Evolutionary conservation across 352 stramenopile species (phyloP), one percentile per base, ranked within the genome.

Genomic region (Phytopythium chamaehyphon): DNA sequence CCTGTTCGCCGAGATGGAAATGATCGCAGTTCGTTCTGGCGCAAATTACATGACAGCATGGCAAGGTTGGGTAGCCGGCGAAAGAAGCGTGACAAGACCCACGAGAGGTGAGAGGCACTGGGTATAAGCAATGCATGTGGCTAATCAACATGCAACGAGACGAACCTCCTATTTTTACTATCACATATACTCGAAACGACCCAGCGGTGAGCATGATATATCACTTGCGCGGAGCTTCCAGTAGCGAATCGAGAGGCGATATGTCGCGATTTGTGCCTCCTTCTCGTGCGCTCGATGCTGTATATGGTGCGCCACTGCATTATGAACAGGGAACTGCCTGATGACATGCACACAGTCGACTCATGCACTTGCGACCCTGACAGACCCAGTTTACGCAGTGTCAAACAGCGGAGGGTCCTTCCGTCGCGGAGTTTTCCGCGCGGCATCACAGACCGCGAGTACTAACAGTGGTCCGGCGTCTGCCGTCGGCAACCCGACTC

Each of bases 301-400:
- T 94, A 52, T 94, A 92, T 64, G 83, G 81, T 91, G 59, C 23
- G 57, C 15, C 16, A 43, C 21, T 21, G 21, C 7, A 3, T 22
- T n/a, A n/a, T n/a, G n/a, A n/a, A n/a, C n/a, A n/a, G n/a, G n/a
- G n/a, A n/a, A n/a, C n/a, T n/a, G n/a, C n/a, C n/a, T n/a, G n/a
- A n/a, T n/a, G n/a, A n/a, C n/a, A n/a, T n/a, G n/a, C n/a, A n/a
- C 8, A 12, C 8, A 35, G 14, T 26, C 36, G 10, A 36, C 44
- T 45, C 6, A 42, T 16, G 19, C n/a, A 42, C 35, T 11, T 19
- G 3, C 40, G 23, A 10, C 23, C 1, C 12, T 22, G 7, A 4
- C 46, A 92, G 83, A 94, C 40, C 72, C 75, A 2, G 67, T 92
- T 43, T 89, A 94, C 56, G 78, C 83, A 0, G 72, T 92, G 24